Evolutionary conservation across 129 eudicot species (phyloP), one percentile per base, ranked within the genome.

Genomic region (Escallonia herrerae): DNA sequence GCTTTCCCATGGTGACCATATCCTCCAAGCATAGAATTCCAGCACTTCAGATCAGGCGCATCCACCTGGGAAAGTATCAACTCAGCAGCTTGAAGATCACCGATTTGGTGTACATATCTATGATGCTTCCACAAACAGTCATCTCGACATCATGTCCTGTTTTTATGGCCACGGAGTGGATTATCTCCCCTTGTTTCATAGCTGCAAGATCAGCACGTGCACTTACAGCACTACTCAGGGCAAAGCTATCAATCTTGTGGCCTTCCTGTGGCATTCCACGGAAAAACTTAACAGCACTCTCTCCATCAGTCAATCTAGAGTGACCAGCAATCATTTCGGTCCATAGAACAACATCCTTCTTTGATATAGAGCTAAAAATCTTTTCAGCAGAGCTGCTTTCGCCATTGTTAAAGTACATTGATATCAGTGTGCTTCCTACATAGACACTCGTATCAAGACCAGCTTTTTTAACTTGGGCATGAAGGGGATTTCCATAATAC

Each of bases 321-420:
- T 87, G 81, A 58, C 98, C 95, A 33, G 89, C 60, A 69, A 87
- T 79, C 96, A 91, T 85, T 58, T 88, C 95, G 2, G 95, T 91
- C 98, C 98, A 91, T 43, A 88, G 78, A 61, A 91, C 87, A 43
- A 65, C 74, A 63, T 91, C 98, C 66, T 86, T 91, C 37, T 60
- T 33, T 0, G 51, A 39, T 39, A 83, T 65, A 39, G 68, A 76
- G 43, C 13, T 9, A 69, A 79, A 76, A 72, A 91, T 67, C 79
- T 74, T 80, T 74, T 77, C 71, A 54, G 95, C 83, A 51, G 89
- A 81, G 39, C 64, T 79, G 33, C 62, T 56, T 46, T 83, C 90
- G 5, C 68, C 79, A 61, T 85, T 83, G 60, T 65, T 82, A 60
- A 87, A 85, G 69, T 91, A 91, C 97, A 91, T 87, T 22, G 96